These are phyloP conservation scores for Phylloboletellus chloephorus DNA, from an alignment of 1,284 basidiomycete species.

Conservation along the genomic window DNA sequence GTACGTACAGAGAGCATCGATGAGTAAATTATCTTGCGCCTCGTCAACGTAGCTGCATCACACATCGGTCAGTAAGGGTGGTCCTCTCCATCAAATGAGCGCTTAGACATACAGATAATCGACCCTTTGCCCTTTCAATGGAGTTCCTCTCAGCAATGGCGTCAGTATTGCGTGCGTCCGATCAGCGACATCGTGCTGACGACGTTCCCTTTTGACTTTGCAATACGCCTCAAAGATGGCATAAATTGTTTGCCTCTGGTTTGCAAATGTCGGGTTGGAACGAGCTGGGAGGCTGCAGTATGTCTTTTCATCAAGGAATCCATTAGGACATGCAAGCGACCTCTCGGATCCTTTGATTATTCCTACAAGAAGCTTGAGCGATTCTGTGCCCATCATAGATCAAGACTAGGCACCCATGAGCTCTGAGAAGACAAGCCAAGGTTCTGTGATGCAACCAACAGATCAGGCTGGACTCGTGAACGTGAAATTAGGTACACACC, in stretches of 20 bases:
- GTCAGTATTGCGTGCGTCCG: slow-evolving; percentile 55
- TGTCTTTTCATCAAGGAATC: slow-evolving; percentile 39
- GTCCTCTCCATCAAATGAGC: not conserved
- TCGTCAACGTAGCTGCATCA: slow-evolving; percentile 62
- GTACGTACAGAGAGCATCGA: slow-evolving; percentile 54
- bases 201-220: slow-evolving; percentile 39
- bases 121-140: slow-evolving; percentile 40
- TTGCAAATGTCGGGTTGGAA: slow-evolving; percentile 50
- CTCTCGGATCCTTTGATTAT: slow-evolving; percentile 64
- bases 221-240: slow-evolving; percentile 51
- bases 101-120: slow-evolving; percentile 50
- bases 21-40: slow-evolving; percentile 64
- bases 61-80: slow-evolving; percentile 2
- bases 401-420: slow-evolving; percentile 46
- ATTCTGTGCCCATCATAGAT: not conserved
- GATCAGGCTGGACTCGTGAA: not conserved
- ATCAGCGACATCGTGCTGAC: slow-evolving; percentile 61
- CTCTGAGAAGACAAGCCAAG: slow-evolving; percentile 63
- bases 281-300: slow-evolving; percentile 49
- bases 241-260: slow-evolving; percentile 47
- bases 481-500: slow-evolving; percentile 35
- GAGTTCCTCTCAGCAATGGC: slow-evolving; percentile 27
- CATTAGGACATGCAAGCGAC: slow-evolving; percentile 33
- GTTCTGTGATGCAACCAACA: slow-evolving; percentile 37
- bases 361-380: slow-evolving; percentile 35